Evolutionary conservation across 495 filamentous ascomycete species (phyloP), one percentile per base, ranked within the genome.

Genomic region (Hypoxylon rickii): DNA sequence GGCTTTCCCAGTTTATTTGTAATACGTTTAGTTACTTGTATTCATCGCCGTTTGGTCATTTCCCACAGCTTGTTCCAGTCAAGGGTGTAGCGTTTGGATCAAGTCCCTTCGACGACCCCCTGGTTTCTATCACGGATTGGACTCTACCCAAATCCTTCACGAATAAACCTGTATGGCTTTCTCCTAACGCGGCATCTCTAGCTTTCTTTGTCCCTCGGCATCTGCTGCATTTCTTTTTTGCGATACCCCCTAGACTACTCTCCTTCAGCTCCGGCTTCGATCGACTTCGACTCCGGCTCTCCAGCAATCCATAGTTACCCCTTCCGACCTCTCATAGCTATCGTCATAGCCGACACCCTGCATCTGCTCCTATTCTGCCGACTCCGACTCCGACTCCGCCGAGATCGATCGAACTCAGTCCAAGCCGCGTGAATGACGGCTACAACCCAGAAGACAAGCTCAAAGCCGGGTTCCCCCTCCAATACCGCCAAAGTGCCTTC

Each of bases 401-500:
- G 29, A 62, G 52, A 36, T 51, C 31, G 51, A 52, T 21, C 46
- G 37, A 15, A 6, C 7, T 12, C 34, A 39, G 17, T 34, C 24
- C 26, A 15, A 41, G 37, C 50, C 43, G 47, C 46, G 57, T 60
- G 46, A 39, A 66, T 66, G 66, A 61, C 64, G 32, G 31, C 45
- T 8, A 43, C 34, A 37, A 50, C 49, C 45, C 47, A 58, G 24
- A 52, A 44, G 6, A 45, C 26, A 18, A 38, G 43, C n/a, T 44
- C 67, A 16, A 46, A 56, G 19, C 38, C 64, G 34, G 64, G 45
- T 41, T 68, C 61, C 63, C 52, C 68, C 34, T 62, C 67, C 73
- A 85, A 86, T 70, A 89, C 89, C 87, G 86, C 84, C 85, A 90
- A 92, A 75, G 79, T 89, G 88, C 89, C 89, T 82, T 86, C 89